These are phyloP conservation scores for Fomes fomentarius DNA, from an alignment of 1,284 basidiomycete species.

Conservation along the genomic window DNA sequence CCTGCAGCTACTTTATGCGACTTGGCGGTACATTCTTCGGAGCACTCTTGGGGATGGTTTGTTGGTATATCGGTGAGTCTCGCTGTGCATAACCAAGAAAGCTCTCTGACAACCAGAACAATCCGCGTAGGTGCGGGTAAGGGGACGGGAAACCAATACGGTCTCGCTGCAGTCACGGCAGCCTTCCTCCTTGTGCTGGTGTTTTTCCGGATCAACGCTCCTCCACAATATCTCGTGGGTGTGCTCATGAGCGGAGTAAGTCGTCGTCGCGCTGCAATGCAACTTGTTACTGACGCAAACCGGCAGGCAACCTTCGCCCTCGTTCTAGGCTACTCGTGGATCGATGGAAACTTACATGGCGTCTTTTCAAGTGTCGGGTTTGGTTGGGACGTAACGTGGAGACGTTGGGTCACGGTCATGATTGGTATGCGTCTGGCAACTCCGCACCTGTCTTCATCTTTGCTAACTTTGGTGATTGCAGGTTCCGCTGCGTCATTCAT, in stretches of 20 bases:
- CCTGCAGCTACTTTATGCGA: conserved; percentile 46
- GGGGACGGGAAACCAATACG: conserved; percentile 60
- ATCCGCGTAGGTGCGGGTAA: conserved; percentile 45
- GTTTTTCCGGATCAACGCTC: conserved; percentile 56
- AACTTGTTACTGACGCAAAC: background rate
- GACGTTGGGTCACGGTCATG: conserved; percentile 48
- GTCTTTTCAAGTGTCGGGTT: conserved; percentile 50
- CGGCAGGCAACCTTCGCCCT: conserved; percentile 46
- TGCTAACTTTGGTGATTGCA: conserved; percentile 25
- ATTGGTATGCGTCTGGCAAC: too few relatives aligned
- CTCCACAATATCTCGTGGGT: conserved; percentile 43
- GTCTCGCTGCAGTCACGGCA: conserved; percentile 54
- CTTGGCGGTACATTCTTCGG: conserved; percentile 45
- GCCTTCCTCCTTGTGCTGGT: conserved; percentile 55
- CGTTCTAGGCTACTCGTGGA: conserved; percentile 64
- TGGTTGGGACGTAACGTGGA: conserved; percentile 59
- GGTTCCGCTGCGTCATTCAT: conserved; percentile 50
- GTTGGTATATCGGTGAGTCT: conserved; percentile 56
- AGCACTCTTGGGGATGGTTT: conserved; percentile 50
- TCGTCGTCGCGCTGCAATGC: background rate
- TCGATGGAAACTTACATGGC: conserved; percentile 53
- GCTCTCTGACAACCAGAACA: background rate
- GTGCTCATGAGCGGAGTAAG: conserved; percentile 42
- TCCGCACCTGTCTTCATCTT: too few relatives aligned
- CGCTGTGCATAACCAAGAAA: too few relatives aligned